Conservation (phyloP, 2,329 filamentous ascomycete species). For the Fusarium sp. region DNA sequence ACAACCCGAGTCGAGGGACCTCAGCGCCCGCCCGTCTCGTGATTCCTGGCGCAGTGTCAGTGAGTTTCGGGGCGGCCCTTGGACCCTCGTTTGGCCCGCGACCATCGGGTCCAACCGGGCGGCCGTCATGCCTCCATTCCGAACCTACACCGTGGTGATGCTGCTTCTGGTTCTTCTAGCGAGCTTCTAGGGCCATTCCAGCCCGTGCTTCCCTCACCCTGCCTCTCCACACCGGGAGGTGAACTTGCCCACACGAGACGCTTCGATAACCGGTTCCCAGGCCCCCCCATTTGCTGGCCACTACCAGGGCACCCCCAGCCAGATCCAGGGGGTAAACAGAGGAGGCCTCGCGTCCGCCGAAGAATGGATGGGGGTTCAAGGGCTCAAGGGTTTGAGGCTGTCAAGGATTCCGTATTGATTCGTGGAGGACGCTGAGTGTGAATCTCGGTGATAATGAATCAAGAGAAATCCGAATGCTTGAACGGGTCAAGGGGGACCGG, state of each 20-base stretch:
- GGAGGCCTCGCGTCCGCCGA: constrained; percentile 5
- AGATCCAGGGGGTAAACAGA: background rate
- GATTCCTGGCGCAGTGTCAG: constrained; percentile 26
- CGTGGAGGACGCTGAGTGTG: background rate
- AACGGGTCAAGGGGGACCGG: constrained; percentile 29
- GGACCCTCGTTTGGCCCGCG: background rate
- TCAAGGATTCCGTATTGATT: background rate
- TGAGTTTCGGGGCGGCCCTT: background rate
- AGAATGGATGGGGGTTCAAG: background rate
- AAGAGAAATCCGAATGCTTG: constrained; percentile 10
- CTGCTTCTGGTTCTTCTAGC: constrained; percentile 27
- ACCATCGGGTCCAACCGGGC: constrained; percentile 41
- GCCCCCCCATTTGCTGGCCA: background rate
- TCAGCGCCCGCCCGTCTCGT: constrained; percentile 35
- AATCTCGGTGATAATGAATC: background rate
- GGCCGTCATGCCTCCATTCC: constrained; percentile 20
- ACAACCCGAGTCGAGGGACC: constrained; percentile 14
- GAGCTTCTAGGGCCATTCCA: constrained; percentile 32
- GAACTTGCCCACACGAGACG: background rate
- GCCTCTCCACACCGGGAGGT: constrained; percentile 8
- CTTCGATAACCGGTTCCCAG: background rate
- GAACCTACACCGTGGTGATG: constrained; percentile 3
- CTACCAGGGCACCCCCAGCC: background rate
- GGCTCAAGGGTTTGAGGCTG: background rate
- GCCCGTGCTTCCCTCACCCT: constrained; percentile 20